Conservation (phyloP, 768 basidiomycete species). For the Trametes maxima region DNA sequence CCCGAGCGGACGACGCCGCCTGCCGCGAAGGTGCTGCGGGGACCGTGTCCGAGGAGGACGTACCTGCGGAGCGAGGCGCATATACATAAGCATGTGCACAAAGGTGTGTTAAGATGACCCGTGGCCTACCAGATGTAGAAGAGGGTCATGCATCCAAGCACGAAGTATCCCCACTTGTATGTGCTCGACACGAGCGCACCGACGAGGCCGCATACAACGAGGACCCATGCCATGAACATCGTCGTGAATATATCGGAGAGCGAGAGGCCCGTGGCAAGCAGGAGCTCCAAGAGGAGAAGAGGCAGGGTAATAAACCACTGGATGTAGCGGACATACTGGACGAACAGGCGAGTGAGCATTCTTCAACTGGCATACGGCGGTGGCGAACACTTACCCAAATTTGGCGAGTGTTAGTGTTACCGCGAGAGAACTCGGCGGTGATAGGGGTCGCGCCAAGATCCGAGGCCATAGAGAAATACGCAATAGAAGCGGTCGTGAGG, state of each 20-base stretch:
- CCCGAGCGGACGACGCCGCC: constrained; percentile 29
- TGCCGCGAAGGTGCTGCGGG: constrained; percentile 31
- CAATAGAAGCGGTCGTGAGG: constrained; percentile 47
- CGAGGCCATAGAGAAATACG: constrained; percentile 60
- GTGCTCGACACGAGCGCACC: constrained; percentile 52
- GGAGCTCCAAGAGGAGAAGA: constrained; percentile 47
- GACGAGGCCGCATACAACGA: constrained; percentile 49
- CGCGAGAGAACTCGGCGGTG: constrained; percentile 42
- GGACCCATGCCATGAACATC: constrained; percentile 49
- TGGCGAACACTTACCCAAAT: constrained; percentile 41
- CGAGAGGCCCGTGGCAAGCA: constrained; percentile 50
- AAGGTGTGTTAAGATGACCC: constrained; percentile 15
- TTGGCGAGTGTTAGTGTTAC: constrained; percentile 36
- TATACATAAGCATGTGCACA: constrained; percentile 15
- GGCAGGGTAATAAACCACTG: constrained; percentile 62
- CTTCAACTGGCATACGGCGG: background rate
- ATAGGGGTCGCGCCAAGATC: constrained; percentile 53
- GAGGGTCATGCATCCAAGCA: constrained; percentile 48
- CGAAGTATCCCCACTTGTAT: constrained; percentile 59
- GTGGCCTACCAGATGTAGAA: constrained; percentile 53
- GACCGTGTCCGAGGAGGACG: constrained; percentile 32
- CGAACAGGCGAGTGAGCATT: background rate
- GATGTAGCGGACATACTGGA: constrained; percentile 54
- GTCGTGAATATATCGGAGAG: constrained; percentile 50
- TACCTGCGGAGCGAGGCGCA: constrained; percentile 11